Base-by-base conservation (phyloP, 106 monocot genomes). In the Triglochin maritima region DNA sequence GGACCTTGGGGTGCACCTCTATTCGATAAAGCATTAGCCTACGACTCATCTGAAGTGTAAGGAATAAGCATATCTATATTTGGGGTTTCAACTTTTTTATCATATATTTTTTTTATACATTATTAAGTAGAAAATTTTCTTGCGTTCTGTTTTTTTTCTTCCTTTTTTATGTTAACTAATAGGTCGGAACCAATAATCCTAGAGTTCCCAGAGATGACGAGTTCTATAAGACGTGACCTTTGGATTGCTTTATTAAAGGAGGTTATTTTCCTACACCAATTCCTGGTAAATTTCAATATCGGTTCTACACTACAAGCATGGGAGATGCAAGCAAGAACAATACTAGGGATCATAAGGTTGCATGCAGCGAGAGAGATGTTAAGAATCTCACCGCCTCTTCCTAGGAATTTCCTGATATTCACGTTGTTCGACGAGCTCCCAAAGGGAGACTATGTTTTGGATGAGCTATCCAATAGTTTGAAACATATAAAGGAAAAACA, bases 171-270 rank as follows among this genome's bases (percentile, higher is more conserved):
- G n/a, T 29, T 29, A 29, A 29, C 11, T 11, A 17, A 59, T 87
- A 90, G 95, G 56, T 44, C 77, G 44, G 90, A 95, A 59, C 79
- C 79, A 10, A 42, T 95, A 56, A 73, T 87, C 47, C 16, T 95
- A 17, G 95, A 95, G 87, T 95, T 95, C 60, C 95, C 95, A n/a
- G 95, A 95, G 69, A 70, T 90, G 77, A 86, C 90, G 5, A 84
- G 90, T 59, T 95, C 95, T 3, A 95, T 85, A 13, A 79, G 95
- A 49, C 90, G 90, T 44, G 90, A 85, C 63, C 85, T 78, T 55
- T 90, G 90, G 90, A 83, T 90, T 59, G 64, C 95, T 3, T 61
- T 95, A 7, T 73, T 77, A 57, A 95, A 86, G 55, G 95, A 95
- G 74, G 60, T 90, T 2, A 80, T 86, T 15, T 66, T 87, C 7